Percentiles rank a stretch among this genome's conserved stretches.
phyloP scores from a whole-genome alignment of 2,329 filamentous ascomycete genomes.

The Hirsutella minnesotensis region DNA sequence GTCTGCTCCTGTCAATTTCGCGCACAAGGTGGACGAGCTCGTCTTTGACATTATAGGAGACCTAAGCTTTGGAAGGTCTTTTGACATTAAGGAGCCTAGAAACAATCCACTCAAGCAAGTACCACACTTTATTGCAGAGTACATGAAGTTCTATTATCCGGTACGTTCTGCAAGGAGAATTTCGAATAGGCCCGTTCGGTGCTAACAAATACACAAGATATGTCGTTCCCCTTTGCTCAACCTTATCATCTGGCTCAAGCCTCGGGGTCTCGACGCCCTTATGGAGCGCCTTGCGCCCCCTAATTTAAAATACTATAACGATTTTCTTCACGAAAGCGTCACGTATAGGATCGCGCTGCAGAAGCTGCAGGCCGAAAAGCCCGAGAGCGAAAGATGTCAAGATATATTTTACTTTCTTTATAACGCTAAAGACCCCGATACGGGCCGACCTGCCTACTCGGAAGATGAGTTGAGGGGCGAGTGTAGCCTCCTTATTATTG shows the following conservation, averaged over 20 bases:
- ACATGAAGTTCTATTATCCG: not conserved
- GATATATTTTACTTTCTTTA: constrained; percentile 2
- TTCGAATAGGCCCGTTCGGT: not conserved
- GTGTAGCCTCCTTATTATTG: constrained; percentile 1
- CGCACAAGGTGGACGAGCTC: not conserved
- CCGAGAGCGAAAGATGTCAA: constrained; percentile 1
- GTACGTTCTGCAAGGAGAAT: not conserved
- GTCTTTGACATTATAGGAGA: constrained; percentile 4
- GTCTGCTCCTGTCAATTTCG: not conserved
- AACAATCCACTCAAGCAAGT: constrained; percentile 1
- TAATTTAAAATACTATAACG: not conserved
- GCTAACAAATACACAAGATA: not conserved
- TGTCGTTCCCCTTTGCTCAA: constrained; percentile 2
- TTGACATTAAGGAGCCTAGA: constrained; percentile 2
- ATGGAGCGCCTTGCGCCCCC: not conserved
- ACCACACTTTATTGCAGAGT: not conserved
- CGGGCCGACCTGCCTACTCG: not conserved
- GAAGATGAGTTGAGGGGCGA: not conserved
- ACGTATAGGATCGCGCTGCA: not conserved
- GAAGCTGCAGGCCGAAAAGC: not conserved
- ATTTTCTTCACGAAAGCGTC: not conserved
- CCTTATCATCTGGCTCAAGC: constrained; percentile 3
- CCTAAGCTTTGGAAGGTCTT: constrained; percentile 3
- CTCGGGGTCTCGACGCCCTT: not conserved
- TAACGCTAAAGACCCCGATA: constrained; percentile 1